Conservation (phyloP, 2,329 filamentous ascomycete genomes). For the Tolypocladium endophyticum region DNA sequence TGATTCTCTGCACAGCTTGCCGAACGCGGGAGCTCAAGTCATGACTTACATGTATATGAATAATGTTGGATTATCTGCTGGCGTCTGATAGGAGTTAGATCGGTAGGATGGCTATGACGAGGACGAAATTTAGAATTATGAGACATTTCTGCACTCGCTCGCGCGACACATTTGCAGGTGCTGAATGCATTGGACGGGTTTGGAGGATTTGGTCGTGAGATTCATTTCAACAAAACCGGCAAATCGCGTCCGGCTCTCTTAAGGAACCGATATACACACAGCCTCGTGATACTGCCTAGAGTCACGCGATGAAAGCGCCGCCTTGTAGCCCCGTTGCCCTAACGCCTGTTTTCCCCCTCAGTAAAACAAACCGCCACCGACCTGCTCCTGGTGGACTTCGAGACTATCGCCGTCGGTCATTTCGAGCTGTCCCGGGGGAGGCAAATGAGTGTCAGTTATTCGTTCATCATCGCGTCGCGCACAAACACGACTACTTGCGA, state of each 20-base stretch:
- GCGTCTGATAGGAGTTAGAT: background rate
- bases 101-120: background rate
- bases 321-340: background rate
- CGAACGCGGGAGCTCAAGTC: slow-evolving; percentile 50
- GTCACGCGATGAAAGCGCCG: background rate
- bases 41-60: slow-evolving; percentile 12
- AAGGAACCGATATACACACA: background rate
- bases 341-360: background rate
- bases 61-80: background rate
- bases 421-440: slow-evolving; percentile 55
- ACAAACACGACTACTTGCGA: background rate
- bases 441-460: background rate
- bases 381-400: slow-evolving; percentile 97
- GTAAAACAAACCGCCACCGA: slow-evolving; percentile 52
- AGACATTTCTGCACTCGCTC: background rate
- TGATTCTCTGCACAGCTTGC: slow-evolving; percentile 52
- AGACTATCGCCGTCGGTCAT: slow-evolving; percentile 95
- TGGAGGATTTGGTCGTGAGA: background rate
- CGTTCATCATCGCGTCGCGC: no score
- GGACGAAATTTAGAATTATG: background rate
- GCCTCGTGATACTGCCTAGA: background rate
- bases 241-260: background rate
- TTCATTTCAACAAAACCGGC: background rate
- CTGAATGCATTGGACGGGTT: background rate
- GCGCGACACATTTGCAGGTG: background rate